Base-by-base conservation (phyloP, 768 basidiomycete species). In the Mycena polygramma region DNA sequence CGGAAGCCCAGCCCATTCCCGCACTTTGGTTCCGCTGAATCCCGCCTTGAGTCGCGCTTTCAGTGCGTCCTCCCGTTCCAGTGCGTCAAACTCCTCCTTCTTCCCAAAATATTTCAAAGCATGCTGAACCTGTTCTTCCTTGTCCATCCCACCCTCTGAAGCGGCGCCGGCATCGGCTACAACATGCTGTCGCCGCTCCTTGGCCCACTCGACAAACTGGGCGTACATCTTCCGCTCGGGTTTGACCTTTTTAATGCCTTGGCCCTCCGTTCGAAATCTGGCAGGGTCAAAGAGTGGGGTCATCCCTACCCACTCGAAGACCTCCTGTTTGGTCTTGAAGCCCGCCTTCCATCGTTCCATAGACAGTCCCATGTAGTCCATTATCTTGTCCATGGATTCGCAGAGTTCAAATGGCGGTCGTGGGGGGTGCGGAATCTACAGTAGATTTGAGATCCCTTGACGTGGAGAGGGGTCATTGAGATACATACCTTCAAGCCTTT, bases 251-350 rank as follows among this genome's bases (percentile, higher is more conserved):
- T 74, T 79, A 57, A 82, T 80, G 17, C 82, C 83, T 14, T 75
- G 73, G 63, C 84, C 84, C 51, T 54, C 77, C 46, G 74, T 78
- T 63, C 62, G 76, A 60, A 90, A 83, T 19, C 77, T 73, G 17
- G 71, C 74, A 2, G 86, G 82, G 63, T 86, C 79, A 73, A 91
- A 92, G 65, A 87, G 86, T n/a, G 83, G 83, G 13, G 87, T 88
- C 7, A 84, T 80, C 3, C 82, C 80, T 1, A 87, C 84, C 87
- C 93, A 94, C 61, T 86, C 76, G 74, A 92, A 92, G 6, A 86
- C 77, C 19, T 88, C 86, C 3, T 77, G 79, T 62, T 87, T 84
- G 0, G 88, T 89, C 15, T 77, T 62, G 71, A 94, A 94, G 0
- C 91, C 91, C 41, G 77, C 75, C 45, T 75, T 70, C 84, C 88